Evolutionary conservation across 2,329 filamentous ascomycete genomes (phyloP), one percentile per base, ranked within the genome.

Genomic region (Fonsecaea multimorphosa): DNA sequence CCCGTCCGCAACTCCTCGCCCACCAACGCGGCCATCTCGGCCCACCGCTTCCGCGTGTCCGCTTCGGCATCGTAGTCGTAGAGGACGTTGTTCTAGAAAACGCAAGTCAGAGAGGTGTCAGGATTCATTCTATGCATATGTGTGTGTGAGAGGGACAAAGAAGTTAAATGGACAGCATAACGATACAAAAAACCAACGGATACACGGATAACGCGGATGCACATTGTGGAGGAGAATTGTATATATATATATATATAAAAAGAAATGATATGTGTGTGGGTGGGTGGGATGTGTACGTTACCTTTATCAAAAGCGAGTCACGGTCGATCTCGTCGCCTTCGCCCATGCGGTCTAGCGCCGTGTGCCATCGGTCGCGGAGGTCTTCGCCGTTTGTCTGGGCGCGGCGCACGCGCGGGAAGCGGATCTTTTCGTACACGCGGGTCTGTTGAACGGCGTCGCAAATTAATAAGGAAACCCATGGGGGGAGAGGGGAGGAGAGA

Each of bases 281-380:
- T 31, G 8, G 29, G 29, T 31, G 29, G 29, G 3, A 40, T n/a
- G 11, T 6, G 19, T 19, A 44, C n/a, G 38, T 44, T 38, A 73
- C 72, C 60, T 69, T 76, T 52, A 83, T 83, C 74, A 81, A 81
- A 29, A 82, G 73, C 27, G 78, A 78, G 63, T 83, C 80, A 0
- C 80, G 80, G 63, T 82, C 78, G 51, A 82, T 79, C 53, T 79
- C 77, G 78, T 79, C n/a, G 81, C 80, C 27, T 77, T 78, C 32
- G 75, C 76, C 76, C 81, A 84, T 72, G 83, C 80, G 7, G 7
- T 77, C 76, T 27, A 70, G 52, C 9, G 82, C 82, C 72, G 81
- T 82, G 73, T 85, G 83, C 83, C 82, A 85, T 73, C 80, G 80
- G 68, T 83, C 80, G 34, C 81, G 75, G 1, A 82, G 81, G 56